Evolutionary conservation across 2,329 filamentous ascomycete species (phyloP), one percentile per base, ranked within the genome.

Genomic region (Xylariales sp.): DNA sequence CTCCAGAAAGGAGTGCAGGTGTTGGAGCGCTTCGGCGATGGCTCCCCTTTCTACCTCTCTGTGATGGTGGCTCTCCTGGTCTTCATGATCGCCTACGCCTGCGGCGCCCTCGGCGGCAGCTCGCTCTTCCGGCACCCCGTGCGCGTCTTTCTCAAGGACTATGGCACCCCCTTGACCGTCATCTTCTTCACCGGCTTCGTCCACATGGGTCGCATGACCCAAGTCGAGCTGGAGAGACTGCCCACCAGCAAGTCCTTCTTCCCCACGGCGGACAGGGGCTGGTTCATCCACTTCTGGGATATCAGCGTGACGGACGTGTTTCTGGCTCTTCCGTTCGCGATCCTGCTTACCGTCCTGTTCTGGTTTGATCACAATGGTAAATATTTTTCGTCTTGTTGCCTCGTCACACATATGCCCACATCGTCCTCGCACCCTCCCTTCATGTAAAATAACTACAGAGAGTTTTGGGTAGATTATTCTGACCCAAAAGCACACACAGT

Each of bases 111-210:
- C 11, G 88, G 88, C 18, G 68, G 70, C 14, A 83, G 85, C 52
- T 75, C 74, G 34, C 69, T 94, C 2, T 91, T 95, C 58, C 75
- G 79, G 14, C 81, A 89, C 40, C 78, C 81, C 25, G 65, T 93
- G 7, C 77, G 88, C 15, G 81, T 90, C 46, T 94, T 95, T 51
- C 72, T 95, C 47, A 88, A 93, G 56, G 88, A 95, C 59, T 95
- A 95, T 55, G 88, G 88, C 37, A 94, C 88, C 0, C 88, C 88
- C 0, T 66, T 91, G 43, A 88, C 85, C 0, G 76, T 90, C 38
- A 66, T 95, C 43, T 95, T 95, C 69, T 95, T 95, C 59, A 89
- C 88, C 0, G 88, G 88, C 1, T 95, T 94, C 52, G 83, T 93
- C 2, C 85, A 93, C 59, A 78, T 94, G 45, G 88, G 88, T 6